These are phyloP conservation scores for Picocystis sp. DNA, from an alignment of 163 green algal genomes.

Conservation along the genomic window DNA sequence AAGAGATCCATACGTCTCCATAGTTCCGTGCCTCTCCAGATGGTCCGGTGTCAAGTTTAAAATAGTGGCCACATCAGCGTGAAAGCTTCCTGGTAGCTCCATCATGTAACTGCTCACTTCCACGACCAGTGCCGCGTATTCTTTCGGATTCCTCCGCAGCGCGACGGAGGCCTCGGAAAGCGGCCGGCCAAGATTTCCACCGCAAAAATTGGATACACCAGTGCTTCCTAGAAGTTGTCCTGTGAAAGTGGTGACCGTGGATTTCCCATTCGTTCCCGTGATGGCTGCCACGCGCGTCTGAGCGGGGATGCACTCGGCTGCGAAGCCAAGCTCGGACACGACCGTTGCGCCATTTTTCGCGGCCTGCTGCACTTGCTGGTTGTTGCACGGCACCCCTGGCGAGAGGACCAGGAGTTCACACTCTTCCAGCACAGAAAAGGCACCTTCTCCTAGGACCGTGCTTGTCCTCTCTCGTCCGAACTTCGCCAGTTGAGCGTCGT, in stretches of 20 bases:
- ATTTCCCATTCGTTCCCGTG: conserved; percentile 34
- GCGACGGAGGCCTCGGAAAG: conserved; percentile 1
- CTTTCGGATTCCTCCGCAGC: neutral
- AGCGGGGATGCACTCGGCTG: conserved; percentile 2
- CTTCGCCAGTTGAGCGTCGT: too few species aligned
- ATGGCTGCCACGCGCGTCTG: conserved; percentile 5
- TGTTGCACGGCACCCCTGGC: conserved; percentile 12
- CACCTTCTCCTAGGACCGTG: too few species aligned
- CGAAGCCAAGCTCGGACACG: conserved; percentile 23
- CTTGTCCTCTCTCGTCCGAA: too few species aligned
- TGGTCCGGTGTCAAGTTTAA: conserved; percentile 30
- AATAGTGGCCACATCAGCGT: conserved; percentile 16
- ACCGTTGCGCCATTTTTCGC: neutral
- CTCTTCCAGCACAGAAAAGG: too few species aligned
- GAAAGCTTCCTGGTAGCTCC: conserved; percentile 22
- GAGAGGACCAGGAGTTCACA: conserved; percentile 18
- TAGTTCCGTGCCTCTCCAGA: conserved; percentile 21
- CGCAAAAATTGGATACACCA: conserved; percentile 4
- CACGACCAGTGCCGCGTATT: conserved; percentile 12
- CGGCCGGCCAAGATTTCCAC: conserved; percentile 13
- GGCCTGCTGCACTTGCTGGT: conserved; percentile 13
- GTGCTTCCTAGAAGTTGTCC: conserved; percentile 10
- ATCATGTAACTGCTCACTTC: conserved; percentile 32
- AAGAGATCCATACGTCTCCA: conserved; percentile 21
- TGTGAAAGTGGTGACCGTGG: conserved; percentile 24